A percentile compares a stretch with the other conserved stretches of the same genome.
These are phyloP conservation scores for Geotrichum australiense DNA, from an alignment of 1,139 yeast genomes.

Conservation along the genomic window DNA sequence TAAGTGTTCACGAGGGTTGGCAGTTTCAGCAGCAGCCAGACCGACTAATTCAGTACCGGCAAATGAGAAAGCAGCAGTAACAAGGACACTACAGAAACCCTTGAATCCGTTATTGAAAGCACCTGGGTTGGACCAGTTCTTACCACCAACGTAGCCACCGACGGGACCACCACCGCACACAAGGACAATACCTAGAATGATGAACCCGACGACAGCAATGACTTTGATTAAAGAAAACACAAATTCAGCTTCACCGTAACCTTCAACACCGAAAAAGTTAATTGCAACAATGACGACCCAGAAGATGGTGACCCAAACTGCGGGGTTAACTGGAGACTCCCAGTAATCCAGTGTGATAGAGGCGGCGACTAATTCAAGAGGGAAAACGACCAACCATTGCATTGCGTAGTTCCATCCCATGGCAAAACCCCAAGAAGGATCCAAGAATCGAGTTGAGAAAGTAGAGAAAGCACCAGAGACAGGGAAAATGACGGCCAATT, in stretches of 20 bases:
- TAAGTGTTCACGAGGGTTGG: slow-evolving; percentile 57
- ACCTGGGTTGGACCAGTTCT: slow-evolving; percentile 59
- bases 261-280: slow-evolving; percentile 63
- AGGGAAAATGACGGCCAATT: slow-evolving; percentile 54
- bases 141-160: slow-evolving; percentile 53
- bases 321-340: slow-evolving; percentile 53
- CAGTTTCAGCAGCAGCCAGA: slow-evolving; percentile 76
- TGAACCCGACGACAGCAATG: slow-evolving; percentile 56
- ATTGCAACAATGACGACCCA: slow-evolving; percentile 50
- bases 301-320: slow-evolving; percentile 59
- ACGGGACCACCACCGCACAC: slow-evolving; percentile 61
- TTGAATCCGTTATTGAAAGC: slow-evolving; percentile 61
- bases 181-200: slow-evolving; percentile 51
- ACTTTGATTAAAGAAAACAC: slow-evolving; percentile 53
- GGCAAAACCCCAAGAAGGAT: slow-evolving; percentile 67
- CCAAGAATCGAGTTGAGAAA: slow-evolving; percentile 50
- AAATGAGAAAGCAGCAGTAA: slow-evolving; percentile 79
- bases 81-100: slow-evolving; percentile 73
- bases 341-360: slow-evolving; percentile 62
- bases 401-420: slow-evolving; percentile 76
- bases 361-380: slow-evolving; percentile 71
- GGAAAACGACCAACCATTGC: slow-evolving; percentile 70
- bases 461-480: slow-evolving; percentile 56
- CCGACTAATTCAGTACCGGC: slow-evolving; percentile 79
- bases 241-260: slow-evolving; percentile 72